phyloP scores from a whole-genome alignment of 441 rosid genomes.

The Pelargonium fulgidum region DNA sequence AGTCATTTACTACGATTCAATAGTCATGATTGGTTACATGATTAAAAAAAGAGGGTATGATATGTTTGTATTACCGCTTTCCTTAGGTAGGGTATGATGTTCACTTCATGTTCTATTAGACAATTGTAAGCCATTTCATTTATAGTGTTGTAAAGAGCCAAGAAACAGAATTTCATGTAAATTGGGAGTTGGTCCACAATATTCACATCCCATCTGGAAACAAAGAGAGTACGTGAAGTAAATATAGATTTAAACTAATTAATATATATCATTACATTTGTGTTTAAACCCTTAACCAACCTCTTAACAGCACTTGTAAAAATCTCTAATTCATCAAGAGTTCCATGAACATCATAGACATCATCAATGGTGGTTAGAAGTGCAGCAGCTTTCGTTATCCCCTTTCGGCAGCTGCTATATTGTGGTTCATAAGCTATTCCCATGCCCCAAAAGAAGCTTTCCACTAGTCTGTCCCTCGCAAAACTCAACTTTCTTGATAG shows the following conservation, averaged over 20 bases:
- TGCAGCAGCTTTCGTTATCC: conserved; percentile 26
- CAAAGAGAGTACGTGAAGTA: too few species aligned
- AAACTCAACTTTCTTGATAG: conserved; percentile 26
- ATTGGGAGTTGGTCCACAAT: conserved; percentile 28
- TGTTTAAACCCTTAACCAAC: conserved; percentile 16
- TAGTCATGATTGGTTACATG: too few species aligned
- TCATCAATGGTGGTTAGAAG: conserved; percentile 33
- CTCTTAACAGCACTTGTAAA: conserved; percentile 34
- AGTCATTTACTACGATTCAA: too few species aligned
- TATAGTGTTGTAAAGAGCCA: conserved; percentile 34
- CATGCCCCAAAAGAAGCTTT: conserved; percentile 34
- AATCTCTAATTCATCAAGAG: conserved; percentile 29
- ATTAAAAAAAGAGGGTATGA: too few species aligned
- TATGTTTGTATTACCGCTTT: conserved; percentile 24
- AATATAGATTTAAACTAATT: too few species aligned
- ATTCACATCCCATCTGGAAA: conserved; percentile 42
- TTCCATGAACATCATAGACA: conserved; percentile 29
- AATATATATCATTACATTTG: too few species aligned
- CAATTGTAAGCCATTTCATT: conserved; percentile 38
- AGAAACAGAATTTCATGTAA: conserved; percentile 35
- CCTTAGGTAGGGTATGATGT: conserved; percentile 23
- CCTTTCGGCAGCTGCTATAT: conserved; percentile 21
- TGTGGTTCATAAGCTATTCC: conserved; percentile 31
- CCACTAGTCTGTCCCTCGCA: conserved; percentile 38
- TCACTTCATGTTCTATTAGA: conserved; percentile 23